Evolutionary conservation across 2,329 filamentous ascomycete genomes (phyloP).

Genomic region (Curvularia spicifera): DNA sequence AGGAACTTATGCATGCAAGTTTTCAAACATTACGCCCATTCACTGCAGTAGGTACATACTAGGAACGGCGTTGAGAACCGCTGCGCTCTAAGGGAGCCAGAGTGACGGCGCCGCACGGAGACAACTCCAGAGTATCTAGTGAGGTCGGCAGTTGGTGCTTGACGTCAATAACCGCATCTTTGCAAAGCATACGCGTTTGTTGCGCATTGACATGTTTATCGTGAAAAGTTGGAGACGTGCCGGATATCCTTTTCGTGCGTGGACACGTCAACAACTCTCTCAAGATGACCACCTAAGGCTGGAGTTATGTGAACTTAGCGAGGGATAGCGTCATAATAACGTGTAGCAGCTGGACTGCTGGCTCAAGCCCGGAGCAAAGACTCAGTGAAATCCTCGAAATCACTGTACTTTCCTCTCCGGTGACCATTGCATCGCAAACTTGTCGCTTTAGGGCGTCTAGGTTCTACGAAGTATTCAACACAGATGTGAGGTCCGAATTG

Average conservation of each 20-base stretch:
- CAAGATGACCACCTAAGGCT: not conserved
- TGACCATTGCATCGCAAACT: not conserved
- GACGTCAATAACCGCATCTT: constrained; percentile 10
- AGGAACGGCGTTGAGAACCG: constrained; percentile 1
- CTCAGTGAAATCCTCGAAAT: not conserved
- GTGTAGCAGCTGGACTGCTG: not conserved
- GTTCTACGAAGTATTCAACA: not conserved
- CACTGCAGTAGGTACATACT: not conserved
- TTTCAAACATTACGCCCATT: not conserved
- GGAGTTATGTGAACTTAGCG: not conserved
- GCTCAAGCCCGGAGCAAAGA: not conserved
- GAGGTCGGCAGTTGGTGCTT: constrained; percentile 2
- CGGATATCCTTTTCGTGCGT: not conserved
- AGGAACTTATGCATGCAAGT: not conserved
- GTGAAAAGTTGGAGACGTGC: not conserved
- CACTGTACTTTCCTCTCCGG: too few species aligned
- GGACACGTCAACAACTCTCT: not conserved
- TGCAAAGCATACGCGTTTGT: not conserved
- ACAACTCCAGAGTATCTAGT: constrained; percentile 2
- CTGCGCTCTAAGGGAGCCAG: constrained; percentile 1
- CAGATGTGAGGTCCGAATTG: constrained; percentile 8
- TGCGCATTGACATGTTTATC: not conserved
- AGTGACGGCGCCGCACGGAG: constrained; percentile 1
- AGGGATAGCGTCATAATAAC: too few species aligned
- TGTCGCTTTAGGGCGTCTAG: not conserved